These are phyloP conservation scores for Closterium sp. DNA, from an alignment of 139 green algal genomes.

Conservation along the genomic window DNA sequence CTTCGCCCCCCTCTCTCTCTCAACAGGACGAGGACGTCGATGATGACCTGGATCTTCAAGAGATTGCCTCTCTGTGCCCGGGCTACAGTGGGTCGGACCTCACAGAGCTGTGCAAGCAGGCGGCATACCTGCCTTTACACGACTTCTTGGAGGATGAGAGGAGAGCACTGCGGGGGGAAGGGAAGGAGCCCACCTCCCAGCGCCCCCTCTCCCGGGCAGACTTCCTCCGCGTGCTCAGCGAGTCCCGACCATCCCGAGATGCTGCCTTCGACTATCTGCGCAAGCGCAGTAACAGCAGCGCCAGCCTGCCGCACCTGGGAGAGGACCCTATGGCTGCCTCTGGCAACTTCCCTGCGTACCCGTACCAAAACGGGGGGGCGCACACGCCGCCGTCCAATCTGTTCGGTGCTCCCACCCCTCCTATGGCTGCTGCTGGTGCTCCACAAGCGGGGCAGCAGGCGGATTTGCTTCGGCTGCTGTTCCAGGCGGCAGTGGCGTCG, in stretches of 20 bases:
- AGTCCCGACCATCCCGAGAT: background rate
- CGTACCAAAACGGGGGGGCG: no score
- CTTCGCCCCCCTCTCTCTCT: no score
- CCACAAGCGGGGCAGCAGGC: background rate
- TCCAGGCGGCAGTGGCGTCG: background rate
- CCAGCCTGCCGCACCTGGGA: background rate
- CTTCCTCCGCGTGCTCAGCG: background rate
- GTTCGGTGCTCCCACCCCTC: no score
- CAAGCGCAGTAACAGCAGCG: background rate
- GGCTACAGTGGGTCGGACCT: slow-evolving; percentile 55
- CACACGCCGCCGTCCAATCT: no score
- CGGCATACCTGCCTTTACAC: slow-evolving; percentile 47
- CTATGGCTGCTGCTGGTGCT: no score
- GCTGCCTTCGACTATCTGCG: background rate
- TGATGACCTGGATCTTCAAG: slow-evolving; percentile 1
- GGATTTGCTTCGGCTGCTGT: background rate
- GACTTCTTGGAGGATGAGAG: slow-evolving; percentile 50
- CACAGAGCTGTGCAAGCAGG: slow-evolving; percentile 56
- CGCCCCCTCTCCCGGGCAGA: background rate
- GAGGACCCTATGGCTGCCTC: background rate
- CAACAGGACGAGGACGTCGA: slow-evolving; percentile 50
- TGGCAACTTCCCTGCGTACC: no score
- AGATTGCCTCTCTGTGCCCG: slow-evolving; percentile 35
- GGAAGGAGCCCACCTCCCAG: background rate
- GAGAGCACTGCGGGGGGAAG: background rate